Evolutionary conservation across 345 rosid species (phyloP), one percentile per base, ranked within the genome.

Genomic region (Eutrema yunnanense): DNA sequence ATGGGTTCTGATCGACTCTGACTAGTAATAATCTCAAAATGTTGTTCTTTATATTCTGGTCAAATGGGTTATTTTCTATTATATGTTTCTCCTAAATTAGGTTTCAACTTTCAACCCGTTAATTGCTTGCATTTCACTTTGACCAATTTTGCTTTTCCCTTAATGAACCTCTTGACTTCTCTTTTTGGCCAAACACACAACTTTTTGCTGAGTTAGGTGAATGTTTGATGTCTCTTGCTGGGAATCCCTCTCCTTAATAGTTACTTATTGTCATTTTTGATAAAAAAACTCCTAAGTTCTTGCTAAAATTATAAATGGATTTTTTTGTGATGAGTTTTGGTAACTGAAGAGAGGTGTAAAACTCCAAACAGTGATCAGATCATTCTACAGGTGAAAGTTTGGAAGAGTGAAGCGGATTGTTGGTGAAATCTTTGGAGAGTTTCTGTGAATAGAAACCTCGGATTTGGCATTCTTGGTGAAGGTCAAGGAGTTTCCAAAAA

Each of bases 311-410:
- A 13, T 4, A 0, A 43, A 10, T 16, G 16, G 3, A 58, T 38
- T 37, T 57, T 19, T 26, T 19, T 62, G 5, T 71, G 59, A 49
- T 50, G 47, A 57, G 48, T 57, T 68, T 46, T 69, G 6, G 43
- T 51, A 56, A 12, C 10, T 73, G 32, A 32, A 43, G 52, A 12
- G 52, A 62, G 1, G 34, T 36, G 54, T 53, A 2, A 16, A 32
- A 33, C 26, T 57, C 30, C 38, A 47, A 69, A 37, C 48, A 33
- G 4, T 27, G 55, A 48, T 74, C 12, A 46, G 48, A 79, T 11
- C 48, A 14, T 65, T 76, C 79, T 68, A 6, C 82, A 81, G 90
- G 86, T 73, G 79, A 67, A 6, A 3, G 4, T 54, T 36, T 26
- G 57, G 59, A 42, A 54, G 27, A 55, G 13, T 43, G 67, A 69